A percentile compares a stretch with the other conserved stretches of the same genome.
These are phyloP conservation scores for Scalesia atractyloides DNA, from an alignment of 129 eudicot genomes.

Conservation along the genomic window DNA sequence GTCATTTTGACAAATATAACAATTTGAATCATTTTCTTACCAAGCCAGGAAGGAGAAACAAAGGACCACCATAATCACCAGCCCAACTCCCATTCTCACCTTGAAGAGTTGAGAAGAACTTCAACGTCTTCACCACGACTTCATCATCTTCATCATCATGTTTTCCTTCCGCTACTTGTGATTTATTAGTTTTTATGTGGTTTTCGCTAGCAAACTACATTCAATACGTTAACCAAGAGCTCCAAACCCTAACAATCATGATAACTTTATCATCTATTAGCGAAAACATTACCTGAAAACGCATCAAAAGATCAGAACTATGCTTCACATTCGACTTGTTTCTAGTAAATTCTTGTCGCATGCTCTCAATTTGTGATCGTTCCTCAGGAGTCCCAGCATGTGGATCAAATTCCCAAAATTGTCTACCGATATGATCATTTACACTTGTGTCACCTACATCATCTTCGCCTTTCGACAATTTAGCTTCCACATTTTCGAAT, in stretches of 20 bases:
- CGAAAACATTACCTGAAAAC: slow-evolving; percentile 48
- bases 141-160: slow-evolving; percentile 25
- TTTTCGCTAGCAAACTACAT: slow-evolving; percentile 34
- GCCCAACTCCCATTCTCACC: slow-evolving; percentile 68
- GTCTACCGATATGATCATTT: slow-evolving; percentile 54
- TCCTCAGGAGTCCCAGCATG: slow-evolving; percentile 46
- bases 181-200: not conserved
- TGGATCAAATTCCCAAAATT: slow-evolving; percentile 66
- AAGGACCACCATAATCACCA: slow-evolving; percentile 63
- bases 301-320: slow-evolving; percentile 58
- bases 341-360: slow-evolving; percentile 39
- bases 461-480: slow-evolving; percentile 45
- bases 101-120: slow-evolving; percentile 50
- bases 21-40: slow-evolving; percentile 23
- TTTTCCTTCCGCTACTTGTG: not conserved
- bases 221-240: not conserved
- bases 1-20: not conserved
- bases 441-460: slow-evolving; percentile 36
- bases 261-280: not conserved
- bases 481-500: slow-evolving; percentile 56
- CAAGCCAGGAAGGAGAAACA: slow-evolving; percentile 59
- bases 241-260: not conserved
- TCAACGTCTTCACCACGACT: slow-evolving; percentile 35
- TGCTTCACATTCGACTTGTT: slow-evolving; percentile 44
- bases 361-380: slow-evolving; percentile 42